Base-by-base conservation (phyloP, 768 basidiomycete genomes). In the Trametes coccinea region DNA sequence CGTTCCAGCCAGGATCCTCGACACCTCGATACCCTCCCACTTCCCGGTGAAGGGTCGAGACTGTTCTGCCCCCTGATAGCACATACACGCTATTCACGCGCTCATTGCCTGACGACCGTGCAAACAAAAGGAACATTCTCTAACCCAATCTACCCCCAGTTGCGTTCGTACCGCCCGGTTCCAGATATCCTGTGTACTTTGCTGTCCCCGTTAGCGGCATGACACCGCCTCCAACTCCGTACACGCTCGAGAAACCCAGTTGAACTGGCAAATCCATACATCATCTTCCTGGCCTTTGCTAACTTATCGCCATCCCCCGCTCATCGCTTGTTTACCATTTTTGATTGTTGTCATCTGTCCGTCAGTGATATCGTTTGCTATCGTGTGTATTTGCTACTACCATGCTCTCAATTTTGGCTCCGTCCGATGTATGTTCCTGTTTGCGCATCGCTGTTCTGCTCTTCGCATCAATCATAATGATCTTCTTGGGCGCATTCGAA, bases 401-500 rank as follows among this genome's bases (percentile, higher is more conserved):
- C 5, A 14, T 13, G 29, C 30, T 14, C 11, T 11, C 9, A 11
- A 31, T 34, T 37, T 14, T 17, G 6, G 17, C 27, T 49, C 33
- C 56, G 37, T 48, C 5, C 46, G 5, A 16, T 27, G 54, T 53
- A 53, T 53, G 51, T 13, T 14, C 37, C 29, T 11, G 7, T 40
- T 40, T 40, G 17, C 39, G 33, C 51, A 2, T 11, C 10, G 48
- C 45, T 33, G 31, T 33, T 17, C 4, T 13, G 17, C 27, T 9
- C 33, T 7, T 45, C 31, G n/a, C 48, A 49, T 57, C 56, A 57
- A 57, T 57, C 56, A 57, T 27, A 5, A 16, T 41, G 47, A 40
- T 41, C 56, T 57, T 57, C 56, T 57, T 57, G 56, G 47, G 56
- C 56, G 56, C 56, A 57, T 30, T 57, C 47, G 47, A 31, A 40